phyloP scores from a whole-genome alignment of 2,329 filamentous ascomycete species.

The Ceratocystis lukuohia region DNA sequence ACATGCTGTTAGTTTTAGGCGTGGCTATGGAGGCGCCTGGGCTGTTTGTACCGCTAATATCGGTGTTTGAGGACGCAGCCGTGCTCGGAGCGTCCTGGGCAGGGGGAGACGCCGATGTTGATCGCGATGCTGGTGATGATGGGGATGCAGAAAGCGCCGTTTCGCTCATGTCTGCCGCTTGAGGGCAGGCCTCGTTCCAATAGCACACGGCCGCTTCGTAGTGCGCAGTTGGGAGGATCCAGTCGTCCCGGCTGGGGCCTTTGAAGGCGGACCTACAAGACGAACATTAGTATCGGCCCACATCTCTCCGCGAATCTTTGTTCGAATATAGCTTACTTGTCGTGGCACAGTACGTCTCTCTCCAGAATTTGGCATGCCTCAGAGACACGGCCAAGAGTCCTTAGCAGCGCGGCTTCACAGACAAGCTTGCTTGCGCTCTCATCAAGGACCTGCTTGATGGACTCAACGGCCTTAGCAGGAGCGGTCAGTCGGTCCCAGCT shows the following conservation, averaged over 20 bases:
- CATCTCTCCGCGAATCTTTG: not conserved
- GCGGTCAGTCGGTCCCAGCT: constrained; percentile 50
- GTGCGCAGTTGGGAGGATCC: constrained; percentile 57
- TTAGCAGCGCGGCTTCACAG: constrained; percentile 50
- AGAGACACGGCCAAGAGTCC: constrained; percentile 46
- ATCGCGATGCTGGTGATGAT: not conserved
- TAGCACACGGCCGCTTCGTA: constrained; percentile 77
- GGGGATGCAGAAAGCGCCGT: not conserved
- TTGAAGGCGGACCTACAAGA: constrained; percentile 38
- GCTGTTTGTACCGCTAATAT: not conserved
- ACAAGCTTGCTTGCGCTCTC: constrained; percentile 54
- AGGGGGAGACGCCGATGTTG: constrained; percentile 3
- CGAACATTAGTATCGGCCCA: constrained; percentile 15
- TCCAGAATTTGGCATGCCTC: constrained; percentile 54
- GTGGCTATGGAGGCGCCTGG: not conserved
- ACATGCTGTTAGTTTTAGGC: not conserved
- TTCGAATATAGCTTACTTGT: constrained; percentile 35
- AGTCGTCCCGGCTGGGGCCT: constrained; percentile 52
- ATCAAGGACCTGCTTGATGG: constrained; percentile 41
- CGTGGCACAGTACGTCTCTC: constrained; percentile 50
- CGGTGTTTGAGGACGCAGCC: not conserved
- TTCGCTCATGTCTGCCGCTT: constrained; percentile 23
- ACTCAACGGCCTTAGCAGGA: constrained; percentile 25
- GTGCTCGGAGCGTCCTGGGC: not conserved
- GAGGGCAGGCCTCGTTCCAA: constrained; percentile 54